Conservation (phyloP, 768 basidiomycete species). For the Lepiota brunneoincarnata region DNA sequence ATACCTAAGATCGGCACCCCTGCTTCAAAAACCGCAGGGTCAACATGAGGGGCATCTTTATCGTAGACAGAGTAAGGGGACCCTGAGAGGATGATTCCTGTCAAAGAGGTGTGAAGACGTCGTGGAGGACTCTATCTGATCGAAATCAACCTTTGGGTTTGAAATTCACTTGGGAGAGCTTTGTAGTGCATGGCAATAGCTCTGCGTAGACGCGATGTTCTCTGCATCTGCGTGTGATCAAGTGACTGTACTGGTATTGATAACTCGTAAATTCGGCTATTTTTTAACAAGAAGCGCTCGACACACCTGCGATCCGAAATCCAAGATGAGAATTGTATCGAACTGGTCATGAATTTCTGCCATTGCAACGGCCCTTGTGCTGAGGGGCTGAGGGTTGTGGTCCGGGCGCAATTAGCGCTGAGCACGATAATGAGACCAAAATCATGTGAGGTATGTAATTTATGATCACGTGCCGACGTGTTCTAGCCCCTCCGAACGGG, state of each 20-base stretch:
- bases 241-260: constrained; percentile 82
- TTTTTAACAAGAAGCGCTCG: neutral
- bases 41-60: constrained; percentile 86
- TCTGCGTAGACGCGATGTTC: constrained; percentile 98
- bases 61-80: constrained; percentile 99
- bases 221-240: constrained; percentile 96
- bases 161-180: constrained; percentile 83
- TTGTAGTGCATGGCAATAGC: constrained; percentile 93
- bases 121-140: constrained; percentile 2
- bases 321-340: constrained; percentile 93
- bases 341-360: constrained; percentile 93
- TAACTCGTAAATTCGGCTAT: constrained; percentile 11
- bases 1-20: constrained; percentile 94
- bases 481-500: too few species aligned
- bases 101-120: neutral
- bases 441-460: too few species aligned
- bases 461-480: too few species aligned
- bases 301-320: constrained; percentile 93
- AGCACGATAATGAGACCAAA: neutral
- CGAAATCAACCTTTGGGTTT: constrained; percentile 81
- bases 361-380: constrained; percentile 39
- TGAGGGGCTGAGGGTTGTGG: too few species aligned
- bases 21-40: constrained; percentile 84
- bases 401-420: too few species aligned
- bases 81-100: constrained; percentile 93